Percentiles rank a stretch among this genome's conserved stretches.
Conservation (phyloP, 208 protist species). For the Leishmania aethiopica region DNA sequence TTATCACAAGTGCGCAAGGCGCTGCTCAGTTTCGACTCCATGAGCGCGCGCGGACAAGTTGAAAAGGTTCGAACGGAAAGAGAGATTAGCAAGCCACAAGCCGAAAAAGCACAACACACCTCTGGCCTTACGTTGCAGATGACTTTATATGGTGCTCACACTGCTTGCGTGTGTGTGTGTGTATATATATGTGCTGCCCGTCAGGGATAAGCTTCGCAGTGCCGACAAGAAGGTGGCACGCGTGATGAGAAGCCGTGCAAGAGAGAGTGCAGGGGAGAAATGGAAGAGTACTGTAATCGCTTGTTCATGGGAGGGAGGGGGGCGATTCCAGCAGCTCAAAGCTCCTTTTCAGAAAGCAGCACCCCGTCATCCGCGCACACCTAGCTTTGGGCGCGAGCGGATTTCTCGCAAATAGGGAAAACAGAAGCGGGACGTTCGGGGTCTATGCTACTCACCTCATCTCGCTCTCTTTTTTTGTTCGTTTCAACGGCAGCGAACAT, state of each 20-base stretch:
- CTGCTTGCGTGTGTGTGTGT: background rate
- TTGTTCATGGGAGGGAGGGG: background rate
- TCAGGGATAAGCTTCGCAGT: background rate
- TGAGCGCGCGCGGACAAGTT: slow-evolving; percentile 1
- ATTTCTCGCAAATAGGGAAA: background rate
- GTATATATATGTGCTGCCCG: background rate
- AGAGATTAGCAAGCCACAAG: background rate
- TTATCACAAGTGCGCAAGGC: slow-evolving; percentile 40
- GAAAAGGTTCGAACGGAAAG: background rate
- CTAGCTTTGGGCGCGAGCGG: background rate
- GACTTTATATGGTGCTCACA: background rate
- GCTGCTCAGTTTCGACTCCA: slow-evolving; percentile 39
- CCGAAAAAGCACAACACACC: background rate
- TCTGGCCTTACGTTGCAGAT: slow-evolving; percentile 2
- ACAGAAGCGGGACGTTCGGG: background rate
- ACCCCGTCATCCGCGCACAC: background rate
- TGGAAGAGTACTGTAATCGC: background rate
- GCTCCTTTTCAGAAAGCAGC: background rate
- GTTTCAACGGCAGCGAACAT: background rate
- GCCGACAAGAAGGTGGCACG: background rate
- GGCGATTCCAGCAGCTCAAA: background rate
- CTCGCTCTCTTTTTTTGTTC: too few relatives aligned
- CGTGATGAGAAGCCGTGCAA: background rate
- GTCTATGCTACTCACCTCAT: background rate
- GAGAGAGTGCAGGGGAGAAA: background rate